Conservation (phyloP, 2,329 filamentous ascomycete species). For the Apiospora saccharicola region DNA sequence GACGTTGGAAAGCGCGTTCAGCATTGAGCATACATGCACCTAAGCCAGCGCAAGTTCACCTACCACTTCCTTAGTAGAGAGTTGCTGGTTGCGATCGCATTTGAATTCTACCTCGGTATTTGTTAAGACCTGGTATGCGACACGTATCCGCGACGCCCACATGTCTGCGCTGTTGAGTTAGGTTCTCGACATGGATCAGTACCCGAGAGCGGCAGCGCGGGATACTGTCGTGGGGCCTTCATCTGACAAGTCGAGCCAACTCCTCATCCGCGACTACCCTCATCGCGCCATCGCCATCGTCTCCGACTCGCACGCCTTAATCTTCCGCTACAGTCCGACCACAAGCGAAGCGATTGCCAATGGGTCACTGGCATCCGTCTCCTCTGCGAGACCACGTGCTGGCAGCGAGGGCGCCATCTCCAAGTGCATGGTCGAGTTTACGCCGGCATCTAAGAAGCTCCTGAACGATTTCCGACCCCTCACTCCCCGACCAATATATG, state of each 20-base stretch:
- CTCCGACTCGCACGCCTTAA: slow-evolving; percentile 79
- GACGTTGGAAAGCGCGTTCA: slow-evolving; percentile 8
- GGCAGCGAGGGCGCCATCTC: slow-evolving; percentile 55
- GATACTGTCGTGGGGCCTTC: slow-evolving; percentile 27
- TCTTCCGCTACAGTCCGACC: slow-evolving; percentile 80
- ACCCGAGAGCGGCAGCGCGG: slow-evolving; percentile 28
- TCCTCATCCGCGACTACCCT: slow-evolving; percentile 86
- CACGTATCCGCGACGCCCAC: background rate
- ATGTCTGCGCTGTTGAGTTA: slow-evolving; percentile 23
- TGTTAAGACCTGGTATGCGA: slow-evolving; percentile 18
- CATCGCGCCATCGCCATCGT: slow-evolving; percentile 88
- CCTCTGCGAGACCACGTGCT: slow-evolving; percentile 53
- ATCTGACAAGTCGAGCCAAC: slow-evolving; percentile 71
- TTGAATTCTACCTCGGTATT: background rate
- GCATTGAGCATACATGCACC: background rate
- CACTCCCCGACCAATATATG: slow-evolving; percentile 77
- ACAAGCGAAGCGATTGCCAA: slow-evolving; percentile 66
- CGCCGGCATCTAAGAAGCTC: slow-evolving; percentile 67
- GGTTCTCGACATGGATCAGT: slow-evolving; percentile 28
- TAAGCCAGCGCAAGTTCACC: background rate
- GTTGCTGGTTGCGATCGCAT: slow-evolving; percentile 5
- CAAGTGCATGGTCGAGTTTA: slow-evolving; percentile 90
- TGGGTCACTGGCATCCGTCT: slow-evolving; percentile 63
- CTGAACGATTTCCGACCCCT: slow-evolving; percentile 80
- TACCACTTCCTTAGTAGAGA: background rate